Base-by-base conservation (phyloP, 1,139 yeast genomes). In the Protomyces gravidus region DNA sequence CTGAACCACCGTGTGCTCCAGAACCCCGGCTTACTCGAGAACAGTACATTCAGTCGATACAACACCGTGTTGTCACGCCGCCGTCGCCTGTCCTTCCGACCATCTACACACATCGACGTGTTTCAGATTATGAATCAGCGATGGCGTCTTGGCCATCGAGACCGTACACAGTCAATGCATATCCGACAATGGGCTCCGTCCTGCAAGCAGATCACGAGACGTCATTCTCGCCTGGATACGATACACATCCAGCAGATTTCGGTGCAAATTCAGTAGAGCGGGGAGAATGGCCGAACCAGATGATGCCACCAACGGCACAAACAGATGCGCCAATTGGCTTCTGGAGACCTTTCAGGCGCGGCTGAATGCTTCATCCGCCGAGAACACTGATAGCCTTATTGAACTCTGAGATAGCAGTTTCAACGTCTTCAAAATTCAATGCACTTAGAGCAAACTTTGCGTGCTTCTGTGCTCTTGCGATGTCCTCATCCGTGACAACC, bases 381-480 rank as follows among this genome's bases (percentile, higher is more conserved):
- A 59, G 50, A 11, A 19, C 11, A 2, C 55, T 78, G 59, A 90
- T 73, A 0, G 96, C 96, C 27, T 76, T 70, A 45, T 75, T 73
- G 46, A 92, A 76, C 71, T 92, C 95, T n/a, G 73, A 74, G 53
- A 85, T 81, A 0, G 97, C 97, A 0, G 97, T 92, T 3, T 72
- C 76, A 49, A 83, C 75, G 68, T 92, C 98, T 65, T 92, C 97
- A 70, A 89, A 92, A 70, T 89, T 90, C 66, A 92, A 78, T 0
- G 98, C 98, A 53, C 96, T 87, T 7, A 90, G 85, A 2, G 97
- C 97, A 71, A 84, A 92, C 71, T 85, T 87, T 55, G 97, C 92
- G 65, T 83, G 86, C 68, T 86, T 89, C 69, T 90, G 97, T 0
- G 89, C 86, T 65, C 78, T 75, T n/a, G 80, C 66, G 23, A 86